A percentile compares a stretch with the other conserved stretches of the same genome.
Conservation (phyloP, 2,329 filamentous ascomycete genomes). For the Aspergillus versicolor region DNA sequence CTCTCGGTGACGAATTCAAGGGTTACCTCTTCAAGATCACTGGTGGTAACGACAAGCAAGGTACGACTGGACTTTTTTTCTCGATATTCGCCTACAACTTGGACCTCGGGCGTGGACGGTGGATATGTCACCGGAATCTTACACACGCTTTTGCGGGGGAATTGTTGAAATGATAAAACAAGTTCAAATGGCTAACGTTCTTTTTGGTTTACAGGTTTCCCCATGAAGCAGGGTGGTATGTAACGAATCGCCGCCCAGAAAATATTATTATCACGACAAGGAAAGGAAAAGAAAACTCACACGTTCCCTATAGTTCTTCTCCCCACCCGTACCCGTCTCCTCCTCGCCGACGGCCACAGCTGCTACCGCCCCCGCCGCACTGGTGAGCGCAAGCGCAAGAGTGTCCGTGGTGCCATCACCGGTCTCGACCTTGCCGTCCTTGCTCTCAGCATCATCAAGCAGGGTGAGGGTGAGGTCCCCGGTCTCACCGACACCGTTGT, state of each 20-base stretch:
- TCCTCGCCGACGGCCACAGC: conserved; percentile 94
- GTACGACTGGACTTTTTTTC: conserved; percentile 28
- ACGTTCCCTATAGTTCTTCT: conserved; percentile 62
- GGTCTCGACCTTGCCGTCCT: conserved; percentile 92
- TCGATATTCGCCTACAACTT: not conserved
- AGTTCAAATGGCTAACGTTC: conserved; percentile 26
- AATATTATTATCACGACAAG: conserved; percentile 16
- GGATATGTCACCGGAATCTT: not conserved
- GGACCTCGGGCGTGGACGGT: not conserved
- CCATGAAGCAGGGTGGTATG: conserved; percentile 96
- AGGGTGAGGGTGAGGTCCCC: conserved; percentile 91
- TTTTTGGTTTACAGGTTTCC: conserved; percentile 64
- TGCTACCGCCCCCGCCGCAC: conserved; percentile 98
- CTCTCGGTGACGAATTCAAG: conserved; percentile 98
- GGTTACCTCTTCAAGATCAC: conserved; percentile 99
- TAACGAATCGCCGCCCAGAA: conserved; percentile 26
- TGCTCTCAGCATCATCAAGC: conserved; percentile 94
- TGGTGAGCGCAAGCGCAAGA: conserved; percentile 99
- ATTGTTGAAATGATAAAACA: not conserved
- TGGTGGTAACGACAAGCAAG: conserved; percentile 99
- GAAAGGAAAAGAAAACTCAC: conserved; percentile 21
- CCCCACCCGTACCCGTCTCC: conserved; percentile 95
- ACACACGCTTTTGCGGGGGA: not conserved
- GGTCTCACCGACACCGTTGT: conserved; percentile 96
- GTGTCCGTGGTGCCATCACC: conserved; percentile 95